These are phyloP conservation scores for Cladosporium sp. DNA, from an alignment of 2,329 filamentous ascomycete genomes.

Conservation along the genomic window DNA sequence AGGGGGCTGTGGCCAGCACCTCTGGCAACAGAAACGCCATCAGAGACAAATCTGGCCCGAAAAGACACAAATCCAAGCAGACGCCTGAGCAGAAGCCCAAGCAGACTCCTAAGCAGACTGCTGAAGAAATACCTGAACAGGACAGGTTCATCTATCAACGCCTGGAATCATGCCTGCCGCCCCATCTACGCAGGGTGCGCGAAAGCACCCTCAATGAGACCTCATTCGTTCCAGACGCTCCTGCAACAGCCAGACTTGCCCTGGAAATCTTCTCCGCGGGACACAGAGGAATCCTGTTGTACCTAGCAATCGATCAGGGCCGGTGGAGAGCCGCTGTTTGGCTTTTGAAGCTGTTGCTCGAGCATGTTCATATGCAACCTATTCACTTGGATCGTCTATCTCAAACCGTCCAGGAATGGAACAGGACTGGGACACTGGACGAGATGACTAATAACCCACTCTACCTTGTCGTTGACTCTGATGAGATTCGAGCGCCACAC, in stretches of 20 bases:
- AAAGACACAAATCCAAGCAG: neutral
- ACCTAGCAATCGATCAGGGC: conserved; percentile 40
- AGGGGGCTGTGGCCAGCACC: conserved; percentile 12
- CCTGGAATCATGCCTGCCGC: conserved; percentile 41
- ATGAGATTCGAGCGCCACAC: neutral
- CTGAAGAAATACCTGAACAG: neutral
- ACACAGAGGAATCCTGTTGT: neutral
- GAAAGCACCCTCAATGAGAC: neutral
- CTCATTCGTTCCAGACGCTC: neutral
- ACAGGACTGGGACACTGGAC: conserved; percentile 21
- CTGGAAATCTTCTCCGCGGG: neutral
- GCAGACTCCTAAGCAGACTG: neutral
- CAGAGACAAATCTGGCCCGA: neutral
- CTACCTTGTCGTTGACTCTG: neutral
- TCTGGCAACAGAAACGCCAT: neutral
- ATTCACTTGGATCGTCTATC: neutral
- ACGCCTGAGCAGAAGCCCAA: neutral
- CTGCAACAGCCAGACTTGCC: neutral
- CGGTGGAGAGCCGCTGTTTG: conserved; percentile 48
- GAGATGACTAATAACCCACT: conserved; percentile 21
- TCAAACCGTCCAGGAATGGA: conserved; percentile 17
- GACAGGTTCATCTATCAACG: conserved; percentile 8
- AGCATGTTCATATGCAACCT: conserved; percentile 28
- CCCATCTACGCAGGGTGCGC: conserved; percentile 29
- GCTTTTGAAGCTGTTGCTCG: conserved; percentile 46